Evolutionary conservation across 305 asterid species (phyloP).

Genomic region (Solanum hybrid): DNA sequence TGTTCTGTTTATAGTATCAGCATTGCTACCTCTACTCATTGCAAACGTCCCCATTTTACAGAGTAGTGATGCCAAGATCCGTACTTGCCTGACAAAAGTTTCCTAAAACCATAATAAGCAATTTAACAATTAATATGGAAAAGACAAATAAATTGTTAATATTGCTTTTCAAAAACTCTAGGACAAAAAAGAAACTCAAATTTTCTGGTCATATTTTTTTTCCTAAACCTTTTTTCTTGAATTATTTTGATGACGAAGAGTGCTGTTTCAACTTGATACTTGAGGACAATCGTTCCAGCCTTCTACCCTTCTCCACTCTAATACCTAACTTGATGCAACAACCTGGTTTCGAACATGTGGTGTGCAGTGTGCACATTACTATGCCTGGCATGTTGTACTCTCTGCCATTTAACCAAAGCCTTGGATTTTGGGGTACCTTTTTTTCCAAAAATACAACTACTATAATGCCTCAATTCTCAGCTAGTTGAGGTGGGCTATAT

Average conservation of each 20-base stretch:
- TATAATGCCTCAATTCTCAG: background rate
- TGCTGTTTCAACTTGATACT: background rate
- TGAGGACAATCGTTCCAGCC: background rate
- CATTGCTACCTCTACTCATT: background rate
- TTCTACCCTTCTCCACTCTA: background rate
- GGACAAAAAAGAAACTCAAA: background rate
- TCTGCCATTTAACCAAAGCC: background rate
- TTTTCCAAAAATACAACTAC: background rate
- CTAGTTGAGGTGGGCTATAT: background rate
- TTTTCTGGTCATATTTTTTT: background rate
- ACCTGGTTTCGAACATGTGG: background rate
- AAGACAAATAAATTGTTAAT: background rate
- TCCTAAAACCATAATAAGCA: background rate
- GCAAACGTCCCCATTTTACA: background rate
- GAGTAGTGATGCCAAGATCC: background rate
- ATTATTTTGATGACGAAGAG: background rate
- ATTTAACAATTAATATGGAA: background rate
- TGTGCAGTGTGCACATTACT: background rate
- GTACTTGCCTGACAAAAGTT: background rate
- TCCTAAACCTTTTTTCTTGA: background rate
- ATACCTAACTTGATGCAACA: background rate
- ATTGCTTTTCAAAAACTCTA: background rate
- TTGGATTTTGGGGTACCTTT: background rate
- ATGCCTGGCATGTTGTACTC: background rate
- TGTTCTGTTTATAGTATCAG: background rate